Evolutionary conservation across 1,139 yeast species (phyloP).

Genomic region (Lipomyces yarrowii): DNA sequence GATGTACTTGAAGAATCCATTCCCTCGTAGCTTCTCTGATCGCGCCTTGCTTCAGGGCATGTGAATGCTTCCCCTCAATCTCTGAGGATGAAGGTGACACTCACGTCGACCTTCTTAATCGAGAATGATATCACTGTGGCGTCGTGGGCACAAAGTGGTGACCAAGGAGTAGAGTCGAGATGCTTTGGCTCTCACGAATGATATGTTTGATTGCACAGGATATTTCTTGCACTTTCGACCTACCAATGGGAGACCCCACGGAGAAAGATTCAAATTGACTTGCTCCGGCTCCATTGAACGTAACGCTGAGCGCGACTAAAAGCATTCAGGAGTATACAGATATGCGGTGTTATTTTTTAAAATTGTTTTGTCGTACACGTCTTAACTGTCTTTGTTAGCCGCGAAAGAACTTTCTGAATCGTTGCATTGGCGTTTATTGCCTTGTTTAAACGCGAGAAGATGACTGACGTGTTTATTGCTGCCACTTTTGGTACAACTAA

Average conservation of each 20-base stretch:
- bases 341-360: neutral
- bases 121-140: neutral
- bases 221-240: neutral
- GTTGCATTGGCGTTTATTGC: too few relatives aligned
- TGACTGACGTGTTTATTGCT: neutral
- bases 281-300: neutral
- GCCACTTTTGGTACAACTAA: neutral
- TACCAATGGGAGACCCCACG: neutral
- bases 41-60: too few relatives aligned
- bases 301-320: neutral
- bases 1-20: too few relatives aligned
- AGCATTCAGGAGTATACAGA: neutral
- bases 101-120: neutral
- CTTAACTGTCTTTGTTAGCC: too few relatives aligned
- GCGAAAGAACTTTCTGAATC: too few relatives aligned
- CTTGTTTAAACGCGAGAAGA: too few relatives aligned
- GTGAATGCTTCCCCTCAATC: too few relatives aligned
- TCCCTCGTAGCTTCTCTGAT: too few relatives aligned
- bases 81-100: neutral
- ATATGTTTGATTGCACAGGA: neutral
- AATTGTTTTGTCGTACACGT: too few relatives aligned
- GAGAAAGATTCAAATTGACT: neutral
- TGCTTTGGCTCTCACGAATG: neutral
- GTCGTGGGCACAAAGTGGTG: neutral
- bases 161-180: neutral